Conservation (phyloP, 31 red algal species). For the Endocladia muricata region DNA sequence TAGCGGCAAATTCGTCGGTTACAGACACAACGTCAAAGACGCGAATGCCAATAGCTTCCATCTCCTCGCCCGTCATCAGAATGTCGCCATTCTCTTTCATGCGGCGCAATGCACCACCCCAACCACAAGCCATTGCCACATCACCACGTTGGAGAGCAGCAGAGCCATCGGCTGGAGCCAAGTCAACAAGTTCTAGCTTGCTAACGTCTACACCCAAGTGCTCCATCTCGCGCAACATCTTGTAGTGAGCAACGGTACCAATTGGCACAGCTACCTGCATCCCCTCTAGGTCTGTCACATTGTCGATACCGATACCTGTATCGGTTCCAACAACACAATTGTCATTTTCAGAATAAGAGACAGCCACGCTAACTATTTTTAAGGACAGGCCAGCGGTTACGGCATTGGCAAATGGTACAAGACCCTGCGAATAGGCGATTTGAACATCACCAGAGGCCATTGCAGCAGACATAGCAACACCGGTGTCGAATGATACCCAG, state of each 20-base stretch:
- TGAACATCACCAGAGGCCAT: conserved; percentile 11
- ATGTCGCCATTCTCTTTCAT: not conserved
- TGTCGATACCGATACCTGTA: not conserved
- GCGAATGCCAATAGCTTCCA: not conserved
- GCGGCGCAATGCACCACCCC: not conserved
- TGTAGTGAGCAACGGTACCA: conserved; percentile 11
- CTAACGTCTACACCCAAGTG: not conserved
- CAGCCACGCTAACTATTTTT: conserved; percentile 9
- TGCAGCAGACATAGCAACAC: conserved; percentile 4
- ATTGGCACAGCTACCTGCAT: conserved; percentile 12
- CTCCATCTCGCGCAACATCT: not conserved
- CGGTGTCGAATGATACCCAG: conserved; percentile 8
- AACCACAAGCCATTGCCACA: conserved; percentile 19
- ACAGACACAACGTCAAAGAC: conserved; percentile 19
- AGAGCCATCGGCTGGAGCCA: not conserved
- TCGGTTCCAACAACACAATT: conserved; percentile 14
- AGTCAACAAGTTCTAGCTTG: not conserved
- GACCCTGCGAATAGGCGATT: conserved; percentile 1
- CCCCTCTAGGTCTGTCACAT: conserved; percentile 13
- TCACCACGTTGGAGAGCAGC: not conserved
- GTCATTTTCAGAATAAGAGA: conserved; percentile 6
- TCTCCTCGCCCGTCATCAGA: conserved; percentile 1
- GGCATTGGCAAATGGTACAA: not conserved
- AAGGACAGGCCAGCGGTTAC: not conserved
- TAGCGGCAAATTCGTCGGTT: not conserved